These are phyloP conservation scores for Chytriomyces confervae DNA, from an alignment of 192 early-diverging fungal species.

Conservation along the genomic window DNA sequence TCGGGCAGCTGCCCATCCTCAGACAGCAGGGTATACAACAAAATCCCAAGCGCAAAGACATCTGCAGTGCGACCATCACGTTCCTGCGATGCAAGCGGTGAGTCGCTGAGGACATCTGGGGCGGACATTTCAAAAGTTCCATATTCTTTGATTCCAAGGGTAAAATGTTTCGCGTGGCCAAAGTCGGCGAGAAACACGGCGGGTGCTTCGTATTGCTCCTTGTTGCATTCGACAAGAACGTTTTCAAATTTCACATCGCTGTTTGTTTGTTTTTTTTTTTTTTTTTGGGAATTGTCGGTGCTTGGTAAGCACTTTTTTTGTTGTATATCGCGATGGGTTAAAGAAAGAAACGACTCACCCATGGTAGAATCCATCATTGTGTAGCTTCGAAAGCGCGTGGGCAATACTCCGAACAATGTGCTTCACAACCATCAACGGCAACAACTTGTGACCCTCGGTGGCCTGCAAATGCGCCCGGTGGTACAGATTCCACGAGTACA, in stretches of 20 bases:
- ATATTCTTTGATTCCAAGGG: conserved; percentile 8
- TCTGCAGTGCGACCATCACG: conserved; percentile 12
- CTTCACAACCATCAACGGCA: background rate
- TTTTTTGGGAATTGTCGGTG: no score
- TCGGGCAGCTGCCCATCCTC: conserved; percentile 2
- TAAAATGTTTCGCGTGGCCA: conserved; percentile 18
- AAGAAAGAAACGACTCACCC: background rate
- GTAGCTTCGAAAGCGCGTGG: background rate
- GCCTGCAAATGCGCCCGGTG: background rate
- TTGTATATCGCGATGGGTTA: background rate
- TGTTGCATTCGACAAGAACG: background rate
- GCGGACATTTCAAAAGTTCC: conserved; percentile 27
- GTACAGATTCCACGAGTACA: background rate
- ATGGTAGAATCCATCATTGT: conserved; percentile 5
- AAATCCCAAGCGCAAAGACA: conserved; percentile 35
- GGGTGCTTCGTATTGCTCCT: background rate
- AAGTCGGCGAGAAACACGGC: conserved; percentile 18
- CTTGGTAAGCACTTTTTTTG: background rate
- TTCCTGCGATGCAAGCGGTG: background rate
- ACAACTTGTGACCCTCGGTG: background rate
- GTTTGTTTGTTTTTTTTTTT: background rate
- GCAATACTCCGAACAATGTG: background rate
- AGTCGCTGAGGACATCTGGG: conserved; percentile 27
- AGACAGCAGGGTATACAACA: conserved; percentile 27
- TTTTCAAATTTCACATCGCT: conserved; percentile 27